A percentile compares a stretch with the other conserved stretches of the same genome.
These are phyloP conservation scores for Leptomonas pyrrhocoris DNA, from an alignment of 208 protist species.

Conservation along the genomic window DNA sequence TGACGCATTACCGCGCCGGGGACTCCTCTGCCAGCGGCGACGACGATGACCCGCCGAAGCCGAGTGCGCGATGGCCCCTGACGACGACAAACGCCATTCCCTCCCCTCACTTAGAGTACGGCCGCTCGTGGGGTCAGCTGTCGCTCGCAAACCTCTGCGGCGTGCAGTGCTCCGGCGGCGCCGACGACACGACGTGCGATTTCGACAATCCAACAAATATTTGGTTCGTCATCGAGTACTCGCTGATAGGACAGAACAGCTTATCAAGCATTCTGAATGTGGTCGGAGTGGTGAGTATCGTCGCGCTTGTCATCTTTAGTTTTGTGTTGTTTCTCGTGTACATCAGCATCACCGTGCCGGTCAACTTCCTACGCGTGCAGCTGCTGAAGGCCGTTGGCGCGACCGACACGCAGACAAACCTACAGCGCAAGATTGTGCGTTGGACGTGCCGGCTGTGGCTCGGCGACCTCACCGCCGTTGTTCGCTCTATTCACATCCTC, in stretches of 20 bases:
- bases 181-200: conserved; percentile 32
- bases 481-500: conserved; percentile 69
- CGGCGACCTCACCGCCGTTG: conserved; percentile 68
- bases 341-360: conserved; percentile 74
- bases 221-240: conserved; percentile 62
- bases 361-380: conserved; percentile 66
- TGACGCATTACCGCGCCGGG: conserved; percentile 10
- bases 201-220: conserved; percentile 59
- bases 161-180: conserved; percentile 50
- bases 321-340: conserved; percentile 61
- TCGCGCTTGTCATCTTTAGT: conserved; percentile 59
- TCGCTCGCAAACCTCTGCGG: conserved; percentile 56
- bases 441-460: conserved; percentile 66
- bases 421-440: conserved; percentile 37
- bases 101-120: conserved; percentile 35
- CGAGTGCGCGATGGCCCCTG: neutral
- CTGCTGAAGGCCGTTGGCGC: conserved; percentile 57
- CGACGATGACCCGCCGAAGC: neutral
- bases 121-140: conserved; percentile 45
- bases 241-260: conserved; percentile 16
- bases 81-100: conserved; percentile 34
- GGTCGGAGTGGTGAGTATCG: conserved; percentile 50
- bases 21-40: neutral
- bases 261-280: conserved; percentile 30
- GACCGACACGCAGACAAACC: conserved; percentile 26